Percentiles rank a stretch among this genome's conserved stretches.
Evolutionary conservation across 768 basidiomycete genomes (phyloP).

Genomic region (Kwoniella dendrophila): DNA sequence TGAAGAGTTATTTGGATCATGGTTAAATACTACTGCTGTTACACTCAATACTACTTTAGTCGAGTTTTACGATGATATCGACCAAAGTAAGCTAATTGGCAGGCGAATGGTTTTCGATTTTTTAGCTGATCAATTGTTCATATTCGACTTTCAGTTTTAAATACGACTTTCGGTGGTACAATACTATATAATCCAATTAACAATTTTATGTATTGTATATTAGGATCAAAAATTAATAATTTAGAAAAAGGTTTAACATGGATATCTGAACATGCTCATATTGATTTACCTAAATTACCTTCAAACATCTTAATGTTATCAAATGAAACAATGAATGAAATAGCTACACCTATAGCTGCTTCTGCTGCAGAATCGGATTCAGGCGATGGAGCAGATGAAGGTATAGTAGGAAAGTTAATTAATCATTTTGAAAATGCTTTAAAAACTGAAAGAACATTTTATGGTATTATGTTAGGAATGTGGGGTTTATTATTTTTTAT

Average conservation of each 20-base stretch:
- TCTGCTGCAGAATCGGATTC: slow-evolving; percentile 71
- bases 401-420: slow-evolving; percentile 71
- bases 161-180: slow-evolving; percentile 76
- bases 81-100: slow-evolving; percentile 64
- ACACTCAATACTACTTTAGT: slow-evolving; percentile 83
- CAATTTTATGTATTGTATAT: slow-evolving; percentile 83
- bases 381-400: slow-evolving; percentile 62
- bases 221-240: slow-evolving; percentile 86
- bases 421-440: slow-evolving; percentile 71
- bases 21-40: slow-evolving; percentile 88
- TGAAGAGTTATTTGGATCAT: slow-evolving; percentile 78
- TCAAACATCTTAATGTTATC: slow-evolving; percentile 76
- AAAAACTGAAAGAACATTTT: slow-evolving; percentile 80
- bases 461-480: slow-evolving; percentile 75
- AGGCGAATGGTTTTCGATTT: not conserved
- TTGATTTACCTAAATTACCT: slow-evolving; percentile 78
- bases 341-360: slow-evolving; percentile 71
- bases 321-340: slow-evolving; percentile 69
- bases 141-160: slow-evolving; percentile 35
- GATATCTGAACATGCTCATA: slow-evolving; percentile 79
- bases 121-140: slow-evolving; percentile 1
- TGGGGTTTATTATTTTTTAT: slow-evolving; percentile 84
- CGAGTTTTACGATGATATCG: slow-evolving; percentile 82
- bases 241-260: slow-evolving; percentile 88
- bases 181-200: slow-evolving; percentile 77